Base-by-base conservation (phyloP, 768 basidiomycete species). In the Dioszegia crocea region DNA sequence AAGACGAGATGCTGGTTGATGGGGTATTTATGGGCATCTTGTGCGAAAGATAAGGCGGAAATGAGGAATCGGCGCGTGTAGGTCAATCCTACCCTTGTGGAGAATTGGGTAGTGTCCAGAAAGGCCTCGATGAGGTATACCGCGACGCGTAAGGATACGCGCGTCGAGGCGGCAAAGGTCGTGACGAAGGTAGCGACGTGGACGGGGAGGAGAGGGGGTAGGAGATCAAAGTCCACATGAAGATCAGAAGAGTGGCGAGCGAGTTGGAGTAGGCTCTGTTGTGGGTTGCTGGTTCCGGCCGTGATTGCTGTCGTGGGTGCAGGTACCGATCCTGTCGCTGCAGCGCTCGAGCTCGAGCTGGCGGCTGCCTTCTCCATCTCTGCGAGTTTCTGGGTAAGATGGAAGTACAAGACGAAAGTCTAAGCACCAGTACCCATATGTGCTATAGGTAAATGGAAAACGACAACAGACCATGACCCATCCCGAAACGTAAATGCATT, bases 101-200 rank as follows among this genome's bases (percentile, higher is more conserved):
- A 52, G 23, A 61, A 63, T 51, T 67, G 66, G 9, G 67, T 50
- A 5, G 62, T 50, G 56, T 77, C 77, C 33, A 78, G 64, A 24
- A 78, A 70, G n/a, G 68, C 67, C 54, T 79, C 78, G 51, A 78
- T 55, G 38, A 78, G 65, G 56, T 76, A 72, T 2, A 72, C 73
- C 0, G 66, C 54, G 0, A 69, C 60, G 8, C 74, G 54, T 2
- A 78, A 53, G 4, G 67, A 68, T 26, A 78, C 50, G 12, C 74
- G 63, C 0, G 76, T 67, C 9, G 71, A 65, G 3, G 75, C 64
- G 1, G 76, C 69, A 21, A 77, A 61, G 4, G 72, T 65, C 4
- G 76, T 71, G 44, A 79, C 64, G 23, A 79, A 59, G n/a, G 64
- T 58, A 4, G 78, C 76, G 36, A 78, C 58, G n/a, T 66, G 71